A percentile compares a stretch with the other conserved stretches of the same genome.
Evolutionary conservation across 768 basidiomycete species (phyloP).

Genomic region (Suillus hirtellus): DNA sequence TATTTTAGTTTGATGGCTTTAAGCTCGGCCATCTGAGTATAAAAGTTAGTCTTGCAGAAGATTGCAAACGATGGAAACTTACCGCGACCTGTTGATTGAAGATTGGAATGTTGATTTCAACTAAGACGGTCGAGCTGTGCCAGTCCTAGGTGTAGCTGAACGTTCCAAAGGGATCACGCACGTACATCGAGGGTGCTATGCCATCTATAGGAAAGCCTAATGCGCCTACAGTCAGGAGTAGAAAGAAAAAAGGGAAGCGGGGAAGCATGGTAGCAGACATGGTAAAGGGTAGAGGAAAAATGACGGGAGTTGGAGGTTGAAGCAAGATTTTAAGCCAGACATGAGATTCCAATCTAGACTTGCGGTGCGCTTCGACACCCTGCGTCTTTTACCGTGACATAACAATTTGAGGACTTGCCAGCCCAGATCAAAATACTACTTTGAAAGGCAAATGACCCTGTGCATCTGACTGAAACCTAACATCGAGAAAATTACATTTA

Average conservation of each 20-base stretch:
- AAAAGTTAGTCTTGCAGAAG: background rate
- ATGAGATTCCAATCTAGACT: background rate
- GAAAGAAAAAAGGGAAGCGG: slow-evolving; percentile 6
- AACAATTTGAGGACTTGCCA: background rate
- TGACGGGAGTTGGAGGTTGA: background rate
- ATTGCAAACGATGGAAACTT: background rate
- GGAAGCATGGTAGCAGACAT: slow-evolving; percentile 13
- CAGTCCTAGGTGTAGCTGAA: background rate
- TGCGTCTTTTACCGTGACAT: background rate
- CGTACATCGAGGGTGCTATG: background rate
- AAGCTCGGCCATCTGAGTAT: background rate
- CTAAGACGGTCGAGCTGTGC: background rate
- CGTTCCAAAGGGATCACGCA: background rate
- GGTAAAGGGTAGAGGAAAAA: background rate
- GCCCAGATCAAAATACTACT: background rate
- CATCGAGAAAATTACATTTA: background rate
- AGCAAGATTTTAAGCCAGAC: slow-evolving; percentile 22
- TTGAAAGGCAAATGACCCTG: background rate
- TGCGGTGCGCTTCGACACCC: background rate
- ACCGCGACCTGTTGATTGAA: background rate
- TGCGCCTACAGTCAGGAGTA: slow-evolving; percentile 13
- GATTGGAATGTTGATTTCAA: background rate
- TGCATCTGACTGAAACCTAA: background rate
- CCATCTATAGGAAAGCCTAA: slow-evolving; percentile 18
- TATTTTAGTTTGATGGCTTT: slow-evolving; percentile 1